Percentiles rank a stretch among this genome's conserved stretches.
Conservation (phyloP, 805 yeast genomes). For the Komagataella populi region DNA sequence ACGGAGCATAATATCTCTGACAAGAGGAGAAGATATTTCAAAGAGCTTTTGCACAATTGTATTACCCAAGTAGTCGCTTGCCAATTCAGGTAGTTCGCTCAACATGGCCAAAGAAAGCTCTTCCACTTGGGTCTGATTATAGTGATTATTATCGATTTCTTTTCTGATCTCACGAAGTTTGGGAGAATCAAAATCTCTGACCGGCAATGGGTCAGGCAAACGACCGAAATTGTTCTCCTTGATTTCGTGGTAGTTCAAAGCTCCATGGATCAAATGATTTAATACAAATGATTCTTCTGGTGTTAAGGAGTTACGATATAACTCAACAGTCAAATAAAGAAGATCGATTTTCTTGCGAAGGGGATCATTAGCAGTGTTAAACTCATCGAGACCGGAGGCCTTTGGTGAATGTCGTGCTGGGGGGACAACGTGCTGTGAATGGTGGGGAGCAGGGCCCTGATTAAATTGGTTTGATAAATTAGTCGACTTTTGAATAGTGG, state of each 20-base stretch:
- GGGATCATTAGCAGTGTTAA: not conserved
- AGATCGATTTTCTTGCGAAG: not conserved
- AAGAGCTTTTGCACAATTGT: conserved; percentile 90
- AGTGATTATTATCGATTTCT: conserved; percentile 38
- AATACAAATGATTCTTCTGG: conserved; percentile 31
- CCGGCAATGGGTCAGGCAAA: conserved; percentile 56
- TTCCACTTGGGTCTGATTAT: conserved; percentile 56
- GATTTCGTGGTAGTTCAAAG: conserved; percentile 30
- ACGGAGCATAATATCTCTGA: conserved; percentile 72
- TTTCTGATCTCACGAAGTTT: conserved; percentile 79
- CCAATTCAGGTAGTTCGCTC: conserved; percentile 78
- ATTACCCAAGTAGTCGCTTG: conserved; percentile 90
- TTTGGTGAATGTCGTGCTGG: not conserved
- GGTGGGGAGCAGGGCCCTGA: not conserved
- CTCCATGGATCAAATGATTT: conserved; percentile 28
- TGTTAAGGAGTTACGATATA: conserved; percentile 15
- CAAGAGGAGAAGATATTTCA: conserved; percentile 50
- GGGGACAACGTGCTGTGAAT: not conserved
- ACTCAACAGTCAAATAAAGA: not conserved
- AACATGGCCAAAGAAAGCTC: conserved; percentile 73
- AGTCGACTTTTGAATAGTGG: not conserved
- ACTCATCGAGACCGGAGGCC: not conserved
- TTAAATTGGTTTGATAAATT: not conserved
- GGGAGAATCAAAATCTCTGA: conserved; percentile 77
- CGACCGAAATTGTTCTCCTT: conserved; percentile 44